Conservation (phyloP, 2,329 filamentous ascomycete species). For the Pseudogymnoascus pannorum region DNA sequence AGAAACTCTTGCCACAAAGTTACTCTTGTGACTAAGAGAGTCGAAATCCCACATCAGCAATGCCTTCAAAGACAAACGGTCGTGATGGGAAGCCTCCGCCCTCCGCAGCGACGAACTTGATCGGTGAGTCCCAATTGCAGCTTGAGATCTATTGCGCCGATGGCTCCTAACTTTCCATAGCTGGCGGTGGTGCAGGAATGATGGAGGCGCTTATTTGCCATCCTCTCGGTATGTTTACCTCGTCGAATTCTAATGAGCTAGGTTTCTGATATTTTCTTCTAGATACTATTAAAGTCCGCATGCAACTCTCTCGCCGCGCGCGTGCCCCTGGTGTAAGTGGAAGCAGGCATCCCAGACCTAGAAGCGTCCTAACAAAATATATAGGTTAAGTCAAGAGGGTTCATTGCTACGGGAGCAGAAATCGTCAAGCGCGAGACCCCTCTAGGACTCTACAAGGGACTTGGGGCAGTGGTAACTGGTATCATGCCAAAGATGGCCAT, state of each 20-base stretch:
- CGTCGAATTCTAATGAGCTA: neutral
- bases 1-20: neutral
- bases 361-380: neutral
- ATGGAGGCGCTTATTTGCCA: conserved; percentile 98
- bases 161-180: conserved; percentile 38
- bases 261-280: conserved; percentile 17
- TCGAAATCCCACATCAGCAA: conserved; percentile 24
- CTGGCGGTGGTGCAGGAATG: conserved; percentile 95
- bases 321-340: conserved; percentile 64
- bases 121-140: conserved; percentile 52
- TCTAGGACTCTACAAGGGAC: conserved; percentile 89
- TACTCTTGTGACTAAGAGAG: conserved; percentile 2
- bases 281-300: conserved; percentile 98
- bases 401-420: conserved; percentile 75
- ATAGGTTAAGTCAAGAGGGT: conserved; percentile 70
- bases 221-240: conserved; percentile 62
- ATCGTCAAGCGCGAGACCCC: conserved; percentile 89
- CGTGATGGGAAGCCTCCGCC: conserved; percentile 64
- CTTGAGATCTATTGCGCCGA: conserved; percentile 6
- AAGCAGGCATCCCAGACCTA: neutral
- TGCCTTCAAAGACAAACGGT: conserved; percentile 54
- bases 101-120: conserved; percentile 82
- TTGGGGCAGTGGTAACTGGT: conserved; percentile 92
- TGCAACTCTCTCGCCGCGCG: conserved; percentile 90
- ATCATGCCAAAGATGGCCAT: conserved; percentile 99